Percentiles rank a stretch among this genome's conserved stretches.
Evolutionary conservation across 164 flowering plant genomes (phyloP).

Genomic region (Magnolia kwangsiensis): DNA sequence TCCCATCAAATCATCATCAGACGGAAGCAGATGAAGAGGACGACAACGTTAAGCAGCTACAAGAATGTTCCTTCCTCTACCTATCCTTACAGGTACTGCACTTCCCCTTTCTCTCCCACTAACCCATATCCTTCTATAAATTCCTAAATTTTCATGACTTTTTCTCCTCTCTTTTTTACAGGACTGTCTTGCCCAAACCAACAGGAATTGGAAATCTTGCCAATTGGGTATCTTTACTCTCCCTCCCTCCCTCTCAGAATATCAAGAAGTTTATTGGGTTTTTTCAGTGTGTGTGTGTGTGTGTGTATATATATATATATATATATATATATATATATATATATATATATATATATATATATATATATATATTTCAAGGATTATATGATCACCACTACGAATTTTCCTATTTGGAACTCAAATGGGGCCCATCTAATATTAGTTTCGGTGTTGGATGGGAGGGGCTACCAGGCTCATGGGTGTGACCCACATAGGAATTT

Average conservation of each 20-base stretch:
- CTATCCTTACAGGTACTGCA: slow-evolving; percentile 61
- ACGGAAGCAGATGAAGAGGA: slow-evolving; percentile 76
- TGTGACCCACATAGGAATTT: too few relatives aligned
- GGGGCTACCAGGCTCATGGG: not conserved
- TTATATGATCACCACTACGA: too few relatives aligned
- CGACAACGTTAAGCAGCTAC: slow-evolving; percentile 81
- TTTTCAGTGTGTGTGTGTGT: too few relatives aligned
- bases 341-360: too few relatives aligned
- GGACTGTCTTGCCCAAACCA: slow-evolving; percentile 64
- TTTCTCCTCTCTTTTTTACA: slow-evolving; percentile 24
- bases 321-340: too few relatives aligned
- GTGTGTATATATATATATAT: too few relatives aligned
- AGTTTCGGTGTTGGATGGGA: not conserved
- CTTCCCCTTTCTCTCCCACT: slow-evolving; percentile 11
- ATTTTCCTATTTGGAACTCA: not conserved
- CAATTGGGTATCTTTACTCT: slow-evolving; percentile 44
- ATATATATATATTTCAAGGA: too few relatives aligned
- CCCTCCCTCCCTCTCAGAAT: not conserved
- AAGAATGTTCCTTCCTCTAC: slow-evolving; percentile 67
- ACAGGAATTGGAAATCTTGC: slow-evolving; percentile 85
- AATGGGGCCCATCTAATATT: not conserved
- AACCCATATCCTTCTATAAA: slow-evolving; percentile 10
- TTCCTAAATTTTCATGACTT: not conserved
- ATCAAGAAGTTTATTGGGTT: too few relatives aligned
- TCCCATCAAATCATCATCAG: slow-evolving; percentile 40